These are phyloP conservation scores for Suhomyces pyralidae DNA, from an alignment of 805 yeast genomes.

Conservation along the genomic window DNA sequence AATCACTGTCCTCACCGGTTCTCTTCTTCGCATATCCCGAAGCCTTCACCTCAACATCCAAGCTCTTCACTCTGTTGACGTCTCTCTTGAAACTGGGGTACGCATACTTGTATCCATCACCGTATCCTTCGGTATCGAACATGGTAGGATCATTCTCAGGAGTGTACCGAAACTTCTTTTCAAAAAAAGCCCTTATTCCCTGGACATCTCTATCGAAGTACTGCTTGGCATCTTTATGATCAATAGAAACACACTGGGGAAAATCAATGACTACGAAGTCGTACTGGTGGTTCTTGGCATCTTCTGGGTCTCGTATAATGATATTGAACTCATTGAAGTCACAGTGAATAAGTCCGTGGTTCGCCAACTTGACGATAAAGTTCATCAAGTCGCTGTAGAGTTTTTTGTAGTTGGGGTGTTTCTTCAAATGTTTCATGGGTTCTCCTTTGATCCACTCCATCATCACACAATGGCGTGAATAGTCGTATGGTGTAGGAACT, in stretches of 20 bases:
- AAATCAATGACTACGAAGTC: slow-evolving; percentile 94
- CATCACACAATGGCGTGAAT: slow-evolving; percentile 85
- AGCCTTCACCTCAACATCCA: slow-evolving; percentile 88
- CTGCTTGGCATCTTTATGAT: slow-evolving; percentile 82
- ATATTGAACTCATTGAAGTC: slow-evolving; percentile 97
- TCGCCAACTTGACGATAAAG: slow-evolving; percentile 78
- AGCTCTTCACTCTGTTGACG: slow-evolving; percentile 59
- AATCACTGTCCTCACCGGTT: slow-evolving; percentile 49
- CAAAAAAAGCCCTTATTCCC: slow-evolving; percentile 82
- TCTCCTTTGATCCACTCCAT: slow-evolving; percentile 92
- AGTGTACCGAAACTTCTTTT: slow-evolving; percentile 67
- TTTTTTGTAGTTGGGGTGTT: slow-evolving; percentile 64
- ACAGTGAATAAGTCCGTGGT: slow-evolving; percentile 91
- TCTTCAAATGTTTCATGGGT: slow-evolving; percentile 80
- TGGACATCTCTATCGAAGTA: slow-evolving; percentile 92
- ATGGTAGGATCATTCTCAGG: slow-evolving; percentile 67
- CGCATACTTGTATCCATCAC: slow-evolving; percentile 72
- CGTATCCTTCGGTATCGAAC: slow-evolving; percentile 77
- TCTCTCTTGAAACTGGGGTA: slow-evolving; percentile 82
- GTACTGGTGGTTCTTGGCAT: slow-evolving; percentile 45
- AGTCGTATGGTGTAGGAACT: slow-evolving; percentile 88
- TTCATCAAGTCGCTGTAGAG: slow-evolving; percentile 84
- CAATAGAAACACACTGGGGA: slow-evolving; percentile 95
- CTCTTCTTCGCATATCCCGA: slow-evolving; percentile 66
- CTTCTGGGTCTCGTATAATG: slow-evolving; percentile 67